These are phyloP conservation scores for Dothistroma pini DNA, from an alignment of 2,329 filamentous ascomycete genomes.

Conservation along the genomic window DNA sequence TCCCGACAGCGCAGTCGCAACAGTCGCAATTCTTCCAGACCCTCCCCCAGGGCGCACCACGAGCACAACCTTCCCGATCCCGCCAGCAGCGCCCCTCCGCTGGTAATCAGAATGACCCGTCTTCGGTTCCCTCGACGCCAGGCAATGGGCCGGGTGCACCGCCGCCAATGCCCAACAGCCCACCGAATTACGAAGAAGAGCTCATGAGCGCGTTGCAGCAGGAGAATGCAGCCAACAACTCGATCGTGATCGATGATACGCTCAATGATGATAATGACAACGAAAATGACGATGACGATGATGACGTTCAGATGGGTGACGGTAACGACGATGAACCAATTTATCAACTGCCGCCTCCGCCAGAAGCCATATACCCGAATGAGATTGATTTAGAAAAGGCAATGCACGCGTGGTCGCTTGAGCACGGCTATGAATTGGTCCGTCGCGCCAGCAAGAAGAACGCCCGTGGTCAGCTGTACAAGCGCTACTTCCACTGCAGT, in stretches of 20 bases:
- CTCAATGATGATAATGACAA: slow-evolving; percentile 22
- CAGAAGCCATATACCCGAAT: slow-evolving; percentile 28
- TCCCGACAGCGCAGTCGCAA: not conserved
- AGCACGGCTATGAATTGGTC: slow-evolving; percentile 35
- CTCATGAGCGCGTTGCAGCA: slow-evolving; percentile 27
- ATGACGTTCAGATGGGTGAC: slow-evolving; percentile 16
- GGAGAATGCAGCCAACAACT: slow-evolving; percentile 13
- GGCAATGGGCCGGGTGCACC: slow-evolving; percentile 29
- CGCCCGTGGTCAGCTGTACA: slow-evolving; percentile 32
- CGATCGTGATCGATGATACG: slow-evolving; percentile 9
- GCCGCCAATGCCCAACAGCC: slow-evolving; percentile 23
- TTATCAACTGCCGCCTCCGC: slow-evolving; percentile 33
- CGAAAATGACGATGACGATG: slow-evolving; percentile 23
- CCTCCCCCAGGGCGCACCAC: slow-evolving; percentile 15
- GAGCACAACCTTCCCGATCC: slow-evolving; percentile 7
- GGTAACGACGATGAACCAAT: slow-evolving; percentile 26
- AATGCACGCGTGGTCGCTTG: slow-evolving; percentile 33
- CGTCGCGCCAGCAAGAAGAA: slow-evolving; percentile 35
- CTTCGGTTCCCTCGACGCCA: slow-evolving; percentile 15
- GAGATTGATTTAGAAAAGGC: slow-evolving; percentile 30
- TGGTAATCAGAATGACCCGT: slow-evolving; percentile 8
- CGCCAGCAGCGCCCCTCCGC: slow-evolving; percentile 6
- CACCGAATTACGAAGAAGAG: slow-evolving; percentile 24
- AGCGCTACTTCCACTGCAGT: slow-evolving; percentile 35
- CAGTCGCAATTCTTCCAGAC: slow-evolving; percentile 18